These are phyloP conservation scores for Pistacia atlantica DNA, from an alignment of 345 rosid species.

Conservation along the genomic window DNA sequence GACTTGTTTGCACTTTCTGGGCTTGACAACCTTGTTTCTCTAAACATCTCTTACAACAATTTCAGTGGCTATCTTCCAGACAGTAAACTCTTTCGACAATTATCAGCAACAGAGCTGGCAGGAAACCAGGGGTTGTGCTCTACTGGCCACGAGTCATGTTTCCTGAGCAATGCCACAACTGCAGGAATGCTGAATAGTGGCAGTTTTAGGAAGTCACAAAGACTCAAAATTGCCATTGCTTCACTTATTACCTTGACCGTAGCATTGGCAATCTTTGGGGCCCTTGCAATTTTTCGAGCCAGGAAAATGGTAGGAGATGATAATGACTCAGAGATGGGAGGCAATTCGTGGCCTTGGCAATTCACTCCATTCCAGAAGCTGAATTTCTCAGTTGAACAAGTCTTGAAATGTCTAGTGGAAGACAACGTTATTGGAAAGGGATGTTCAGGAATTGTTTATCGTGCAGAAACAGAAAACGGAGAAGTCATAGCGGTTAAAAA, in stretches of 20 bases:
- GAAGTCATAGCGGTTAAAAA: slow-evolving; percentile 85
- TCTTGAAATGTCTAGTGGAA: slow-evolving; percentile 66
- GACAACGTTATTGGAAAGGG: slow-evolving; percentile 83
- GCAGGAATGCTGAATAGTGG: slow-evolving; percentile 19
- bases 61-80: slow-evolving; percentile 80
- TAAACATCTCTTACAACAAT: slow-evolving; percentile 79
- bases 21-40: slow-evolving; percentile 67
- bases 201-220: slow-evolving; percentile 37
- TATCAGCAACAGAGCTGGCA: slow-evolving; percentile 49
- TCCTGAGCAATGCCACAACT: slow-evolving; percentile 38
- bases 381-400: slow-evolving; percentile 66
- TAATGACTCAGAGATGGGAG: slow-evolving; percentile 59
- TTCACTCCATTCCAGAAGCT: slow-evolving; percentile 84
- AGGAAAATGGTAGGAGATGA: slow-evolving; percentile 43
- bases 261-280: slow-evolving; percentile 54
- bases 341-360: slow-evolving; percentile 63
- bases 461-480: slow-evolving; percentile 64
- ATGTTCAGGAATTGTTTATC: slow-evolving; percentile 86
- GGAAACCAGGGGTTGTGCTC: slow-evolving; percentile 65
- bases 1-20: slow-evolving; percentile 49
- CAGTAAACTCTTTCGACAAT: slow-evolving; percentile 63
- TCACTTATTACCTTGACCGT: slow-evolving; percentile 48
- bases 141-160: slow-evolving; percentile 59
- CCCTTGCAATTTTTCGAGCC: slow-evolving; percentile 51
- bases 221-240: slow-evolving; percentile 55